Conservation (phyloP, 345 rosid genomes). For the Aquilaria sinensis region DNA sequence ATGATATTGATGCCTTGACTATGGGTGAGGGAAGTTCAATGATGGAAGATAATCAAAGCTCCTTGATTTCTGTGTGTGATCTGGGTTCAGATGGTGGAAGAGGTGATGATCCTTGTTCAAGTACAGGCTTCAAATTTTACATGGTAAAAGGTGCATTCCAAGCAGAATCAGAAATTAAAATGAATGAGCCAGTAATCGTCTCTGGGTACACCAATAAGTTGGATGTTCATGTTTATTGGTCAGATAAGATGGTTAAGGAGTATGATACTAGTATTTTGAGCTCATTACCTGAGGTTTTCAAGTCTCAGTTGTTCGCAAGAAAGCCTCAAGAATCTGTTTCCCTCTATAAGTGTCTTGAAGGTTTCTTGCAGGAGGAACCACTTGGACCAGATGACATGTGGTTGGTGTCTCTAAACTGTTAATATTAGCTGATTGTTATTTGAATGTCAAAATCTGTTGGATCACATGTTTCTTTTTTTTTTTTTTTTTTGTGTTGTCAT, state of each 20-base stretch:
- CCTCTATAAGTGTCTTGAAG: conserved; percentile 60
- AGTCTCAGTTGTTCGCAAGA: conserved; percentile 28
- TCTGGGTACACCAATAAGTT: conserved; percentile 18
- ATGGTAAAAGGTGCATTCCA: not conserved
- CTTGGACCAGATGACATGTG: conserved; percentile 83
- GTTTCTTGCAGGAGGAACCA: conserved; percentile 71
- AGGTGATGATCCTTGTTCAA: conserved; percentile 19
- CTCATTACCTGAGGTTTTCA: conserved; percentile 50
- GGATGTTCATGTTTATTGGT: conserved; percentile 37
- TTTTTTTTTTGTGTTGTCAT: not conserved
- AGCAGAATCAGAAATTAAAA: conserved; percentile 17
- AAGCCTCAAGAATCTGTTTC: conserved; percentile 52
- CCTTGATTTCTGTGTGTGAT: conserved; percentile 20
- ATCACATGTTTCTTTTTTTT: not conserved
- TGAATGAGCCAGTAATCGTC: conserved; percentile 23
- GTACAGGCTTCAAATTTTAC: conserved; percentile 34
- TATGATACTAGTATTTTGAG: conserved; percentile 36
- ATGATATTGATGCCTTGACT: conserved; percentile 23
- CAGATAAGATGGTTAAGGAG: conserved; percentile 35
- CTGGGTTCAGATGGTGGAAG: conserved; percentile 25
- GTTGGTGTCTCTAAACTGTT: conserved; percentile 26
- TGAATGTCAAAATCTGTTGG: not conserved
- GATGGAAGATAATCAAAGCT: conserved; percentile 28
- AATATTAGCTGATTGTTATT: not conserved
- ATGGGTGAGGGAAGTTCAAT: conserved; percentile 28